phyloP scores from a whole-genome alignment of 1,284 basidiomycete species.

The Rhodotorula sp. region DNA sequence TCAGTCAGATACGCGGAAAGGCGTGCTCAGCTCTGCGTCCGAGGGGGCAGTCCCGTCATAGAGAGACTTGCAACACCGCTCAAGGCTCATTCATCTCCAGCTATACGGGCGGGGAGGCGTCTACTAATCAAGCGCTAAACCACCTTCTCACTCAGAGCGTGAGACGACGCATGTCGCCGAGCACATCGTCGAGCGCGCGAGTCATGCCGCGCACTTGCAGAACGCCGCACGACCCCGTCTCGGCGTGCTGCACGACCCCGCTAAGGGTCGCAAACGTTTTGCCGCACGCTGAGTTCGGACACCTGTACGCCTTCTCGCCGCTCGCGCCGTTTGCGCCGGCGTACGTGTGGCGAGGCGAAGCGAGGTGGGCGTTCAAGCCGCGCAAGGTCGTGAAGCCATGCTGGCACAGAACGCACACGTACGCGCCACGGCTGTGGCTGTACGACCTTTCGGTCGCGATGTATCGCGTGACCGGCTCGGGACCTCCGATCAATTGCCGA shows the following conservation, averaged over 20 bases:
- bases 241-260: slow-evolving; percentile 12
- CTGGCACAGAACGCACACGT: slow-evolving; percentile 61
- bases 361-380: slow-evolving; percentile 58
- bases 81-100: too few species aligned
- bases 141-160: not conserved
- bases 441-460: slow-evolving; percentile 9
- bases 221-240: slow-evolving; percentile 1
- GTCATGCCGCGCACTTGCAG: not conserved
- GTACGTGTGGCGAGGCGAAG: slow-evolving; percentile 53
- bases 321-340: not conserved
- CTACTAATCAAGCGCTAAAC: too few species aligned
- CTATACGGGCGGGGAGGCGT: too few species aligned
- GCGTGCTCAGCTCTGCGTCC: too few species aligned
- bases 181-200: not conserved
- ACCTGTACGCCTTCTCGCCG: slow-evolving; percentile 53
- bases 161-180: not conserved
- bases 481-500: slow-evolving; percentile 45
- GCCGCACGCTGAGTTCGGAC: slow-evolving; percentile 46
- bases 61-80: too few species aligned
- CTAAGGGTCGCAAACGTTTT: slow-evolving; percentile 1
- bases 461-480: slow-evolving; percentile 39
- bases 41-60: too few species aligned
- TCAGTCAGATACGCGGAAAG: too few species aligned
- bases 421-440: slow-evolving; percentile 38
- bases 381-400: slow-evolving; percentile 49